Conservation (phyloP, 495 filamentous ascomycete species). For the Cryomyces antarcticus region DNA sequence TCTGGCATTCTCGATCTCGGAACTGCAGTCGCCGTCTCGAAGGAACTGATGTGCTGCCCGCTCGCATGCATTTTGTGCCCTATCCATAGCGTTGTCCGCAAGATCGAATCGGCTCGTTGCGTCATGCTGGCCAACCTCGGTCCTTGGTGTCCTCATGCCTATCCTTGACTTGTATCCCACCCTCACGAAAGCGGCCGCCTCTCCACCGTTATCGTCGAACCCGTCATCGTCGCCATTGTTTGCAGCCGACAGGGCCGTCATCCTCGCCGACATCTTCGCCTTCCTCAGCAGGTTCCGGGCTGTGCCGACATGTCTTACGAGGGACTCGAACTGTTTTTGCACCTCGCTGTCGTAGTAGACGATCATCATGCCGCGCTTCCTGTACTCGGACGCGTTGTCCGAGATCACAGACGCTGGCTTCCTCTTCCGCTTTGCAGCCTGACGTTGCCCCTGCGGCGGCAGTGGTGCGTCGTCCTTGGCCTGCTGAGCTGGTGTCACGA, state of each 20-base stretch:
- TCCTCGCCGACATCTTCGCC: slow-evolving; percentile 48
- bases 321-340: slow-evolving; percentile 55
- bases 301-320: slow-evolving; percentile 62
- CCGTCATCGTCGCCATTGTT: slow-evolving; percentile 14
- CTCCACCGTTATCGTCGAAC: slow-evolving; percentile 15
- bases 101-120: slow-evolving; percentile 32
- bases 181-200: slow-evolving; percentile 5
- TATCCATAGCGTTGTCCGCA: slow-evolving; percentile 56
- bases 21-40: slow-evolving; percentile 57
- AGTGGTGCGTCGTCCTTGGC: not conserved
- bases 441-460: too few species aligned
- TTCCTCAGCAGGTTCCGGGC: slow-evolving; percentile 67
- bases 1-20: slow-evolving; percentile 51
- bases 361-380: slow-evolving; percentile 58
- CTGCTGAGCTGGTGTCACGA: not conserved
- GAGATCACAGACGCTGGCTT: slow-evolving; percentile 40
- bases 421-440: slow-evolving; percentile 30
- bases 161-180: not conserved
- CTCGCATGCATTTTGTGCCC: slow-evolving; percentile 62
- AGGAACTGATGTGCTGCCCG: slow-evolving; percentile 73
- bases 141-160: not conserved
- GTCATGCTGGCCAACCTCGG: slow-evolving; percentile 4
- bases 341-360: slow-evolving; percentile 80
- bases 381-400: slow-evolving; percentile 29
- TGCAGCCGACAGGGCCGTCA: slow-evolving; percentile 35